A percentile compares a stretch with the other conserved stretches of the same genome.
Conservation (phyloP, 148 eudicot genomes). For the Vaccinium macrocarpon region DNA sequence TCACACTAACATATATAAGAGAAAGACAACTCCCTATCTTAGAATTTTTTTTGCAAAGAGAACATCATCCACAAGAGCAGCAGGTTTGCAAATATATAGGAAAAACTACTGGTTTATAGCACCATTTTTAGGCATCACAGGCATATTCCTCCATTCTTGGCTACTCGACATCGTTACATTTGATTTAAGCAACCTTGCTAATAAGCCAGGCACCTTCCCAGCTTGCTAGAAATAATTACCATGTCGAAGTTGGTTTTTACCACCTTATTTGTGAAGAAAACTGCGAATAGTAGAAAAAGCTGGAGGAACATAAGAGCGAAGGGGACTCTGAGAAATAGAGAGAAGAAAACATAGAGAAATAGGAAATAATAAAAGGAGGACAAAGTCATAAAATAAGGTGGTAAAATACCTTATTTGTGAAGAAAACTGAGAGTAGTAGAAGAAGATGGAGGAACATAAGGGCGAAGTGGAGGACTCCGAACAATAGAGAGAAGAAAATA, state of each 20-base stretch:
- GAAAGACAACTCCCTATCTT: not conserved
- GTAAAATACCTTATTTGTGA: too few species aligned
- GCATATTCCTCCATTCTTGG: slow-evolving; percentile 5
- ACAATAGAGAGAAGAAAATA: not conserved
- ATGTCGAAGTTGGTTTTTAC: not conserved
- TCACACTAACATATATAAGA: not conserved
- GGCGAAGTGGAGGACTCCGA: not conserved
- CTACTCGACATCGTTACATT: not conserved
- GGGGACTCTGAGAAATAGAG: not conserved
- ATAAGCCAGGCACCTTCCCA: not conserved
- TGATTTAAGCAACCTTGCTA: slow-evolving; percentile 9
- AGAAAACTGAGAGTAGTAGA: not conserved
- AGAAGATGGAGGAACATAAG: not conserved
- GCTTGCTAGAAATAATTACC: not conserved
- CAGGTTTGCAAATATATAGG: not conserved
- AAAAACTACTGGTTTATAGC: not conserved
- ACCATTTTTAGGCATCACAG: not conserved
- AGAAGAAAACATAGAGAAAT: not conserved
- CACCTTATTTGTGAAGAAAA: not conserved
- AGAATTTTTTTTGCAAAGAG: not conserved
- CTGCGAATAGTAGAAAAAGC: not conserved
- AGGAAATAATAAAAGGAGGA: not conserved
- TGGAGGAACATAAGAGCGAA: not conserved
- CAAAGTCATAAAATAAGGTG: not conserved
- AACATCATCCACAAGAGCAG: not conserved